Evolutionary conservation across 2,329 filamentous ascomycete species (phyloP), one percentile per base, ranked within the genome.

Genomic region (Aspergillus oerlinghausenensis): DNA sequence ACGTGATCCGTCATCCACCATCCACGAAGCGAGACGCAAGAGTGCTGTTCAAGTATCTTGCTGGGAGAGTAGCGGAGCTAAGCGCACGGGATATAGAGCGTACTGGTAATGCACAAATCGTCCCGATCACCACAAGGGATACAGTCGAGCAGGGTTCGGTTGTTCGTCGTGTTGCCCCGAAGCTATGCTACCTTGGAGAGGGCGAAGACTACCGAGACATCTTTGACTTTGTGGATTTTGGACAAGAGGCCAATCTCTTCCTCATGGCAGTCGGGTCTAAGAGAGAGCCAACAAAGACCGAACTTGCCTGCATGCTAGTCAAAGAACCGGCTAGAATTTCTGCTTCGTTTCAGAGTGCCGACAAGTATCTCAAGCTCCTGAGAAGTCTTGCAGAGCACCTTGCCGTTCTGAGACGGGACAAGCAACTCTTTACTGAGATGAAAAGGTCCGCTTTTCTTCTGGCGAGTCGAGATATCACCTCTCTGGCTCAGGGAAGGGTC

Each of bases 181-280:
- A 82, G 49, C 80, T 86, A 43, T 92, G 88, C 60, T 99, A 96
- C 70, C 80, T 99, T 2, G 94, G 94, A 8, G 80, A 82, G 35
- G 80, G 82, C 52, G 78, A 84, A 55, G 81, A 87, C 63, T 99
- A 95, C 66, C 88, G 85, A 10, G 89, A 96, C 32, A 95, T 99
- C 32, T 96, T 99, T 63, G 92, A 97, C 70, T 99, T 97, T 73
- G 92, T 97, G 14, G 90, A 97, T 70, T 99, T 97, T 75, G 92
- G 93, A 0, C 77, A 82, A 35, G 87, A 93, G 69, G 93, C 90
- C 2, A 97, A 97, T 67, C 80, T 88, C 0, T 99, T 99, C 67
- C 77, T 99, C 19, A 84, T 92, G 65, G 89, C 90, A 60, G 90
- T 92, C 62, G 94, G 94, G 9, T 93, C 92, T 2, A 97, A 96